Evolutionary conservation across 306 rosid genomes (phyloP).

Genomic region (Psophocarpus tetragonolobus): DNA sequence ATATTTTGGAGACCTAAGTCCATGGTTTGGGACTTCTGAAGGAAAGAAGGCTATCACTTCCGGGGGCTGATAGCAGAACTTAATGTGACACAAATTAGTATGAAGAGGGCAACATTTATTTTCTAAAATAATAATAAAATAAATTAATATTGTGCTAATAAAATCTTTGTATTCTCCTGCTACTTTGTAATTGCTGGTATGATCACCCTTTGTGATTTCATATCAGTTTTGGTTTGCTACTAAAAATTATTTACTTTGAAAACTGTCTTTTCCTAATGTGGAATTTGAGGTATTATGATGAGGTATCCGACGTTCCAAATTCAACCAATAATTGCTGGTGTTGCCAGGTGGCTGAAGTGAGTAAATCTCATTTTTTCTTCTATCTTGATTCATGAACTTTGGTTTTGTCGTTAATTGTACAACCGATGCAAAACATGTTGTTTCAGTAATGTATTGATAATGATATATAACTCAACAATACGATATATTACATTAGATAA

Average conservation of each 20-base stretch:
- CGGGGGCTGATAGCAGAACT: background rate
- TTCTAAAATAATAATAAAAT: background rate
- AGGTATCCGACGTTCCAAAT: background rate
- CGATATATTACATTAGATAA: too few relatives aligned
- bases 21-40: constrained; percentile 20
- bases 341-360: background rate
- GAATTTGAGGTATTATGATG: background rate
- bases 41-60: background rate
- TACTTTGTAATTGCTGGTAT: too few relatives aligned
- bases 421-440: background rate
- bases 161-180: too few relatives aligned
- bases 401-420: background rate
- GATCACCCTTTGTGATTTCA: too few relatives aligned
- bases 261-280: background rate
- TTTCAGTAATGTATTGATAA: background rate
- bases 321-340: background rate
- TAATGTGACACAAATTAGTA: background rate
- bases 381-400: background rate
- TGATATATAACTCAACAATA: too few relatives aligned
- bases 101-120: background rate
- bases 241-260: too few relatives aligned
- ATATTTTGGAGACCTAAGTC: background rate
- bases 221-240: too few relatives aligned
- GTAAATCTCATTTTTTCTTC: background rate
- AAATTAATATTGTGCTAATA: background rate